phyloP scores from a whole-genome alignment of 2,329 filamentous ascomycete genomes.

The Penicillium sp. region DNA sequence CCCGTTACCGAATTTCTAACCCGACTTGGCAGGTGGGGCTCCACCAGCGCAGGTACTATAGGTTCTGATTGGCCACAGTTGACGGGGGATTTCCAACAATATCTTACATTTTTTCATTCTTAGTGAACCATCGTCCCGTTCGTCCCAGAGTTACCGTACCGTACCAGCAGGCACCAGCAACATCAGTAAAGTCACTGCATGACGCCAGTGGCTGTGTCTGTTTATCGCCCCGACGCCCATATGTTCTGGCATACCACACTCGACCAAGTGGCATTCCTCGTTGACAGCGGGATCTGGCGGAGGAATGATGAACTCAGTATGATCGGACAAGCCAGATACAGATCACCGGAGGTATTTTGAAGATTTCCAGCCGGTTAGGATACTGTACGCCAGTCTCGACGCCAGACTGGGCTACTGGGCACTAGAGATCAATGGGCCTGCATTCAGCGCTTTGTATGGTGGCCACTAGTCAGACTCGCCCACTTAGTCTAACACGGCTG shows the following conservation, averaged over 20 bases:
- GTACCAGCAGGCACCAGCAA: background rate
- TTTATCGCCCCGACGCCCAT: conserved; percentile 1
- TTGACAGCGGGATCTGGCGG: background rate
- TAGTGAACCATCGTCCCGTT: background rate
- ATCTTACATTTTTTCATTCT: background rate
- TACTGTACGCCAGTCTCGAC: background rate
- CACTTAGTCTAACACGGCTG: background rate
- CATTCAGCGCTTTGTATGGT: background rate
- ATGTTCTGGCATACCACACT: conserved; percentile 4
- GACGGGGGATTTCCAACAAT: background rate
- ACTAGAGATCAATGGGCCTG: background rate
- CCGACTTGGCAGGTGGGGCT: background rate
- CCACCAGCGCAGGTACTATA: background rate
- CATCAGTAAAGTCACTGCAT: conserved; percentile 2
- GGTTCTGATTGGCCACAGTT: background rate
- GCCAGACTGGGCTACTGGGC: conserved; percentile 1
- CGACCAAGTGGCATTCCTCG: conserved; percentile 16
- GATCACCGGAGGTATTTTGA: background rate
- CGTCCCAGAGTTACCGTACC: background rate
- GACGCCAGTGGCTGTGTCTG: conserved; percentile 25
- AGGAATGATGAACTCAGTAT: background rate
- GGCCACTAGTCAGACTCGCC: background rate
- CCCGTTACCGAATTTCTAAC: conserved; percentile 1
- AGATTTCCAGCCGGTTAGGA: background rate
- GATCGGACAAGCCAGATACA: background rate